These are phyloP conservation scores for Discostella stelligera DNA, from an alignment of 352 stramenopile genomes.

Conservation along the genomic window DNA sequence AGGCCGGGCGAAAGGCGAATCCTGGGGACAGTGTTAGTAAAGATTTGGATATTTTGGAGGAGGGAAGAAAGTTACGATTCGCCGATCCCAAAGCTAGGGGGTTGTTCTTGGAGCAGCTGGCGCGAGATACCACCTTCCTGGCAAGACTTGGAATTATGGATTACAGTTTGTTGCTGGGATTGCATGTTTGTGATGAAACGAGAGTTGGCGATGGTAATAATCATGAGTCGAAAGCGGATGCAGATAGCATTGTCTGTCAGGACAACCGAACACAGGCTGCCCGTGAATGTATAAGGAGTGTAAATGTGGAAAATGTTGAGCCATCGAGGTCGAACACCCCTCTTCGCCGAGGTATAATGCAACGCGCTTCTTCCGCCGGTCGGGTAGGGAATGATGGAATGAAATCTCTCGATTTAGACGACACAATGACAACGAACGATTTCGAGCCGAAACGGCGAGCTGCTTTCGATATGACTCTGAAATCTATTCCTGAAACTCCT, in stretches of 20 bases:
- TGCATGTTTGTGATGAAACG: slow-evolving; percentile 75
- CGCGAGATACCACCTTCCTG: slow-evolving; percentile 86
- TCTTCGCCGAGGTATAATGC: slow-evolving; percentile 31
- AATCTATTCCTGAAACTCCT: slow-evolving; percentile 5
- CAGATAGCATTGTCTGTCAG: not conserved
- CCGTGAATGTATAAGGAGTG: not conserved
- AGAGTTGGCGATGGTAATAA: not conserved
- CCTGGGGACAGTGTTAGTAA: slow-evolving; percentile 46
- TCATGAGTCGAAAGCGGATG: slow-evolving; percentile 1
- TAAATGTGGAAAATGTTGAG: slow-evolving; percentile 2
- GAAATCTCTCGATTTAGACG: slow-evolving; percentile 16
- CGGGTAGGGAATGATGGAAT: slow-evolving; percentile 18
- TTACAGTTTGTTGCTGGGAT: slow-evolving; percentile 88
- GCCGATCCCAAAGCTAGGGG: slow-evolving; percentile 24
- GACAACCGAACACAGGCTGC: not conserved
- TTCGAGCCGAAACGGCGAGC: not conserved
- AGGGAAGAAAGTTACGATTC: slow-evolving; percentile 49
- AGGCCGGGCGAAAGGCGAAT: slow-evolving; percentile 28
- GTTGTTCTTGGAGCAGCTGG: slow-evolving; percentile 48
- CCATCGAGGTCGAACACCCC: slow-evolving; percentile 42
- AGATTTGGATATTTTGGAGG: slow-evolving; percentile 60
- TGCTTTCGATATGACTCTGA: not conserved
- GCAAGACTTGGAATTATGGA: slow-evolving; percentile 92
- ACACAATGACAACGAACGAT: not conserved
- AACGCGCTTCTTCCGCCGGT: slow-evolving; percentile 14